These are phyloP conservation scores for Aureobasidium sp. DNA, from an alignment of 2,329 filamentous ascomycete species.

Conservation along the genomic window DNA sequence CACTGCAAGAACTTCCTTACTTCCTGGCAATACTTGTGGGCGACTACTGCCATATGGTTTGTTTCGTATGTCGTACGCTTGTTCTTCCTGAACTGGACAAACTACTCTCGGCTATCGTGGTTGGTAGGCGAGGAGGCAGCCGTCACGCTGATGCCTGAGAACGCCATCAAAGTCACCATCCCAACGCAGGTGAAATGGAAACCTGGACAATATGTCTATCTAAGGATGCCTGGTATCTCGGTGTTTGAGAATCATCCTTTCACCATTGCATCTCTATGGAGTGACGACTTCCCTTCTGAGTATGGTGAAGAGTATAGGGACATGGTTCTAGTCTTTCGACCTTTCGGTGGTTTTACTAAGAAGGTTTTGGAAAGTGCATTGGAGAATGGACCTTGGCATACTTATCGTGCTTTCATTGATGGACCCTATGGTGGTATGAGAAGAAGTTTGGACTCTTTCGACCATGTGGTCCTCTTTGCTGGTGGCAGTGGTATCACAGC, in stretches of 20 bases:
- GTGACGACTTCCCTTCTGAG: slow-evolving; percentile 84
- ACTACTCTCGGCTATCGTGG: slow-evolving; percentile 69
- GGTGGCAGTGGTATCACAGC: slow-evolving; percentile 93
- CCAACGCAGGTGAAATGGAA: slow-evolving; percentile 89
- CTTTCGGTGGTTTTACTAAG: slow-evolving; percentile 82
- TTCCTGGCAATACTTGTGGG: slow-evolving; percentile 83
- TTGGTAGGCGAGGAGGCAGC: slow-evolving; percentile 86
- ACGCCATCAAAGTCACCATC: slow-evolving; percentile 91
- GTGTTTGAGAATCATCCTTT: slow-evolving; percentile 92
- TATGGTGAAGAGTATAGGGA: slow-evolving; percentile 85
- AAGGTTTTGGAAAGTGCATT: slow-evolving; percentile 75
- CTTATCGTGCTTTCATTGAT: slow-evolving; percentile 85
- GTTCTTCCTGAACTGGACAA: slow-evolving; percentile 84
- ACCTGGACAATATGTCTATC: slow-evolving; percentile 88
- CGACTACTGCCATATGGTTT: slow-evolving; percentile 70
- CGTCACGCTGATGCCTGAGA: slow-evolving; percentile 80
- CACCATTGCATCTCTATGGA: slow-evolving; percentile 86
- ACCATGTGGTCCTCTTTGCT: slow-evolving; percentile 86
- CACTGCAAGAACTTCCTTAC: slow-evolving; percentile 87
- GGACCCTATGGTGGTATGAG: slow-evolving; percentile 95
- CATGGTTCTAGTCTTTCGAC: slow-evolving; percentile 83
- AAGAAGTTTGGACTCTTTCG: slow-evolving; percentile 80
- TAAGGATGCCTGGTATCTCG: slow-evolving; percentile 88
- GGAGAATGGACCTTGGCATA: slow-evolving; percentile 80
- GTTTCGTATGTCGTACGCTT: slow-evolving; percentile 65